A percentile compares a stretch with the other conserved stretches of the same genome.
Evolutionary conservation across 805 yeast genomes (phyloP).

Genomic region (Hanseniaspora lachancei): DNA sequence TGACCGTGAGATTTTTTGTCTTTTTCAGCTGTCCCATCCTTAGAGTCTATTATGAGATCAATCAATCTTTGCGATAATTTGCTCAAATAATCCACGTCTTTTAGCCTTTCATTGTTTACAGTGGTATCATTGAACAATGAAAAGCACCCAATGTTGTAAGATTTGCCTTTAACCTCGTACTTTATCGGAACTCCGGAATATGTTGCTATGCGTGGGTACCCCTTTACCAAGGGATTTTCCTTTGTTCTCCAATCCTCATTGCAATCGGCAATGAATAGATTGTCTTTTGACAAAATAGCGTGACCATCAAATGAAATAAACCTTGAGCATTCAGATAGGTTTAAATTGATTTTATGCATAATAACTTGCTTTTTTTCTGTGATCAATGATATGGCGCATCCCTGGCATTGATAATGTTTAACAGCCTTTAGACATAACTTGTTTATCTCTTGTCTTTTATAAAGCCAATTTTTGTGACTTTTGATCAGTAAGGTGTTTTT

Average conservation of each 20-base stretch:
- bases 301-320: constrained; percentile 54
- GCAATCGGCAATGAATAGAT: constrained; percentile 47
- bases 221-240: constrained; percentile 50
- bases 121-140: constrained; percentile 39
- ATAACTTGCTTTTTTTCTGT: constrained; percentile 36
- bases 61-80: constrained; percentile 32
- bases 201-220: constrained; percentile 45
- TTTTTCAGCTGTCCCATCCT: background rate
- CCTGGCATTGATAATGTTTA: constrained; percentile 34
- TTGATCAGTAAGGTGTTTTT: constrained; percentile 32
- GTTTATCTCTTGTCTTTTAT: constrained; percentile 28
- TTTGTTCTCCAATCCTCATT: constrained; percentile 57
- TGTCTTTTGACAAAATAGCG: constrained; percentile 44
- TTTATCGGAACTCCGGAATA: constrained; percentile 54
- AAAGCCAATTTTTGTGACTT: constrained; percentile 39
- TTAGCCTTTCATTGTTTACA: constrained; percentile 30
- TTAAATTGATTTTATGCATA: constrained; percentile 37
- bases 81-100: constrained; percentile 29
- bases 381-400: constrained; percentile 49
- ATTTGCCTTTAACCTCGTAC: constrained; percentile 22
- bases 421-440: constrained; percentile 29
- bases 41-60: constrained; percentile 19
- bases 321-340: constrained; percentile 40
- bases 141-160: constrained; percentile 42
- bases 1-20: background rate